phyloP scores from a whole-genome alignment of 2,329 filamentous ascomycete genomes.

The Colletotrichum destructivum region DNA sequence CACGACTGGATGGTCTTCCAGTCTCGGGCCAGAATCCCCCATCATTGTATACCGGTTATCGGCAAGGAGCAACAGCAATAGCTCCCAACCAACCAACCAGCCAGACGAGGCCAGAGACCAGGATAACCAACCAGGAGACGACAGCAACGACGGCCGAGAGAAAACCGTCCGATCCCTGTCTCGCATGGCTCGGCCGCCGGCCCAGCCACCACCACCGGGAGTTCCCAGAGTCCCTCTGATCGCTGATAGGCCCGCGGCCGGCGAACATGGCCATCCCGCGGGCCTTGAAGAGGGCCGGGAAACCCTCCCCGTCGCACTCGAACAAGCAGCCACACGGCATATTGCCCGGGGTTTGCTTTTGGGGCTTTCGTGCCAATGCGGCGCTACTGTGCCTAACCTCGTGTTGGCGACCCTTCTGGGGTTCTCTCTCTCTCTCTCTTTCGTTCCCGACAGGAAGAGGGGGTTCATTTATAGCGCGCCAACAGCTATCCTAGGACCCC shows the following conservation, averaged over 20 bases:
- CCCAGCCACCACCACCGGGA: conserved; percentile 27
- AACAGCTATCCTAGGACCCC: conserved; percentile 14
- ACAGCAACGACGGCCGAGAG: background rate
- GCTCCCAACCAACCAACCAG: background rate
- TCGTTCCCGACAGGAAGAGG: background rate
- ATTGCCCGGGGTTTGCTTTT: conserved; percentile 28
- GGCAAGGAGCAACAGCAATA: background rate
- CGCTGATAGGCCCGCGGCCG: conserved; percentile 29
- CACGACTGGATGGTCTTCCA: conserved; percentile 8
- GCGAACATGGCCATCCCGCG: background rate
- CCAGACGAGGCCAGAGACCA: conserved; percentile 6
- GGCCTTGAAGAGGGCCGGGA: background rate
- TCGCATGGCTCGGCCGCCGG: conserved; percentile 13
- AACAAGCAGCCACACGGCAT: conserved; percentile 10
- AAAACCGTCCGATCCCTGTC: conserved; percentile 28
- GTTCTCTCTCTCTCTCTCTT: too few species aligned
- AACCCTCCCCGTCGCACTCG: background rate
- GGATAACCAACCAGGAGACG: background rate
- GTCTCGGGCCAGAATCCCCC: conserved; percentile 6
- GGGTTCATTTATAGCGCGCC: conserved; percentile 34
- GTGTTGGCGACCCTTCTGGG: conserved; percentile 29
- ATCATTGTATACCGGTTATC: conserved; percentile 7
- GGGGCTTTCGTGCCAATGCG: conserved; percentile 31
- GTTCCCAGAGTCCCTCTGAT: background rate
- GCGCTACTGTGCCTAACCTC: conserved; percentile 40